These are phyloP conservation scores for Solanum rostratum DNA, from an alignment of 257 asterid genomes.

Conservation along the genomic window DNA sequence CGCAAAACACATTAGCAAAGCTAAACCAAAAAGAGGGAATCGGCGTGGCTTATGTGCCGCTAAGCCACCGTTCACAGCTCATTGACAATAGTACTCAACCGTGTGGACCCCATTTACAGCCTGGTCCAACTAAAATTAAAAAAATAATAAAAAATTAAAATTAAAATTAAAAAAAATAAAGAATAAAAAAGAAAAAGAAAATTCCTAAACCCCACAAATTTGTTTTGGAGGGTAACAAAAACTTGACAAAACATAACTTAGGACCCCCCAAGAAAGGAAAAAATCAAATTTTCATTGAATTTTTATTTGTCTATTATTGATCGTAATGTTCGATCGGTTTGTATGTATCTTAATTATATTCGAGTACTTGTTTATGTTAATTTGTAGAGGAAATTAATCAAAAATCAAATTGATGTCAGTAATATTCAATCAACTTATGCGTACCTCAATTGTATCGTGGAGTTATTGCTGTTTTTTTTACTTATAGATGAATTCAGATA, in stretches of 20 bases:
- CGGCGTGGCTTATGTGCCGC: slow-evolving; percentile 1
- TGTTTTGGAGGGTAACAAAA: not conserved
- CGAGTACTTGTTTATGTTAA: too few relatives aligned
- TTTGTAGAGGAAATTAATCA: too few relatives aligned
- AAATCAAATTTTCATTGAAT: not conserved
- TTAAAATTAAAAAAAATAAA: not conserved
- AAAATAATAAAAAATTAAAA: not conserved
- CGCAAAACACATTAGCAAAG: not conserved
- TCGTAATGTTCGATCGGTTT: not conserved
- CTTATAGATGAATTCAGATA: too few relatives aligned
- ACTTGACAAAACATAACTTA: not conserved
- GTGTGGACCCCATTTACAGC: slow-evolving; percentile 28
- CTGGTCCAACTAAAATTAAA: slow-evolving; percentile 9
- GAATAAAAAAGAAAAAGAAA: not conserved
- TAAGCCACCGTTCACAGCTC: slow-evolving; percentile 15
- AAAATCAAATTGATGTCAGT: fast-evolving
- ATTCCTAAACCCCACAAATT: not conserved
- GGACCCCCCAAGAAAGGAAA: not conserved
- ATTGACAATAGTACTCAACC: not conserved
- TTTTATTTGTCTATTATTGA: not conserved
- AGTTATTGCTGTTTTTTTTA: too few relatives aligned
- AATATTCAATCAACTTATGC: not conserved
- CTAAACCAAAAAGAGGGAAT: not conserved
- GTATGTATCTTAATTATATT: not conserved
- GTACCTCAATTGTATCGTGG: not conserved